These are phyloP conservation scores for Cyanidiococcus yangmingshanensis DNA, from an alignment of 23 red algal genomes.

Conservation along the genomic window DNA sequence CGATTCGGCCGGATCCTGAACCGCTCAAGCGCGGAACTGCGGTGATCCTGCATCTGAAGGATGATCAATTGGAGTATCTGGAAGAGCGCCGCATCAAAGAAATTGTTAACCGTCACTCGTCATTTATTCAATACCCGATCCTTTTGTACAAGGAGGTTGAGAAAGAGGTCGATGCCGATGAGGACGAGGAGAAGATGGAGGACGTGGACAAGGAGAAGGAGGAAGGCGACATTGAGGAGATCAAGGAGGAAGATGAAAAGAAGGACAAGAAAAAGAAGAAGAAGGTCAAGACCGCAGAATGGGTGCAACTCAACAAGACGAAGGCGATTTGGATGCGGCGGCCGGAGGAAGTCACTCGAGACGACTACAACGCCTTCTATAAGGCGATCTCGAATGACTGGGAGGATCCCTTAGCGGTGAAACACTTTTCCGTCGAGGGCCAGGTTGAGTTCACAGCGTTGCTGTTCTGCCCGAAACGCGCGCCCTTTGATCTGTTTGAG, in stretches of 20 bases:
- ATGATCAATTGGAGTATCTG: constrained; percentile 91
- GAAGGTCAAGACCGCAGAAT: constrained; percentile 87
- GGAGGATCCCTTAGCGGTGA: constrained; percentile 86
- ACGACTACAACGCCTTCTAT: constrained; percentile 97
- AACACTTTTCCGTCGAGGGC: constrained; percentile 92
- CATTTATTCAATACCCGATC: constrained; percentile 99
- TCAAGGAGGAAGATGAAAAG: constrained; percentile 84
- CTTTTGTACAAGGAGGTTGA: constrained; percentile 77
- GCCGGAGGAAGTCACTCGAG: constrained; percentile 79
- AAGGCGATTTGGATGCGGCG: constrained; percentile 98
- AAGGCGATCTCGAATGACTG: constrained; percentile 98
- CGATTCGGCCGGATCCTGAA: constrained; percentile 58
- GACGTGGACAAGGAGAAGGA: constrained; percentile 46
- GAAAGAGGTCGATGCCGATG: constrained; percentile 86
- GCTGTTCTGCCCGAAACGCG: constrained; percentile 88
- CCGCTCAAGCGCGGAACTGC: constrained; percentile 81
- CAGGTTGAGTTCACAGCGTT: constrained; percentile 88
- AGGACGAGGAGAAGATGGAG: constrained; percentile 43
- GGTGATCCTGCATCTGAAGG: constrained; percentile 81
- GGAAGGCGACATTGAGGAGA: constrained; percentile 48
- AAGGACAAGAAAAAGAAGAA: constrained; percentile 91
- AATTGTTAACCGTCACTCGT: constrained; percentile 94
- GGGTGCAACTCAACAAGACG: constrained; percentile 97
- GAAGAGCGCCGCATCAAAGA: constrained; percentile 94
- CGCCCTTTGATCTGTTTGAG: constrained; percentile 96